phyloP scores from a whole-genome alignment of 257 asterid species.

The Fraxinus excelsior region DNA sequence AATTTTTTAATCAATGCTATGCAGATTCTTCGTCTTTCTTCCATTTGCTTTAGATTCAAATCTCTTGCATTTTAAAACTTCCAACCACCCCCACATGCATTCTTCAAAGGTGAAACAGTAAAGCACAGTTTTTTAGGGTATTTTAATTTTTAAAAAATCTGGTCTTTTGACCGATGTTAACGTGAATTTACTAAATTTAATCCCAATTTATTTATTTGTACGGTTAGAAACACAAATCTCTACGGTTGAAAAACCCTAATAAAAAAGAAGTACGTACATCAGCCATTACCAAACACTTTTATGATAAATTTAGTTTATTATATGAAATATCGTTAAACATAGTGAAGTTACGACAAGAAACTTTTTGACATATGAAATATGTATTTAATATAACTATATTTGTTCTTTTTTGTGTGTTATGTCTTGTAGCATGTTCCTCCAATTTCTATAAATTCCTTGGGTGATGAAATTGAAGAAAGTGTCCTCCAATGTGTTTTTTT shows the following conservation, averaged over 20 bases:
- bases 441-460: background rate
- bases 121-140: conserved; percentile 29
- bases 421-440: conserved; percentile 37
- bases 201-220: background rate
- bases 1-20: conserved; percentile 40
- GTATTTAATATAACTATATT: conserved; percentile 5
- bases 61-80: conserved; percentile 22
- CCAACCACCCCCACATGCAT: conserved; percentile 48
- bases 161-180: conserved; percentile 39
- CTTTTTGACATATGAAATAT: conserved; percentile 6
- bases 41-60: conserved; percentile 41
- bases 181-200: conserved; percentile 4
- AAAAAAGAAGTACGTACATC: too few relatives aligned
- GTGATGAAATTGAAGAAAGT: background rate
- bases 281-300: too few relatives aligned
- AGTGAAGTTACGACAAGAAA: conserved; percentile 8
- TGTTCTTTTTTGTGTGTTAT: conserved; percentile 19
- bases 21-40: conserved; percentile 28
- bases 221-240: conserved; percentile 1
- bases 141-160: conserved; percentile 16
- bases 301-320: too few relatives aligned
- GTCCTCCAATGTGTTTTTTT: background rate
- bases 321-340: background rate
- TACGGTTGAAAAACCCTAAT: background rate
- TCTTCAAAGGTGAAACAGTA: conserved; percentile 28